Base-by-base conservation (phyloP, 2,329 filamentous ascomycete species). In the Clonostachys byssicola region DNA sequence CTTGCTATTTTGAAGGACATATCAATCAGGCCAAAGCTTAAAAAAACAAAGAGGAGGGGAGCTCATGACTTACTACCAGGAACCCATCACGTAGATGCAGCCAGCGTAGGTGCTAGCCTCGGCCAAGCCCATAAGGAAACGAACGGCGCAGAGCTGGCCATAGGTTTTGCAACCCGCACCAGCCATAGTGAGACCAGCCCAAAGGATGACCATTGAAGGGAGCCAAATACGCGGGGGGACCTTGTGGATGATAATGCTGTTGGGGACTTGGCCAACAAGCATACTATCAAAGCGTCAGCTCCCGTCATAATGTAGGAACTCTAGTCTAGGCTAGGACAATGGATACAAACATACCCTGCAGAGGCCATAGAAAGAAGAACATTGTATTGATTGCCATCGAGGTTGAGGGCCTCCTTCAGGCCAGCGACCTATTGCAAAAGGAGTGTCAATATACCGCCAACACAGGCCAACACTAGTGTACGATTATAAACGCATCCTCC, bases 181-280 rank as follows among this genome's bases (percentile, higher is more conserved):
- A 3, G 41, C 20, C 76, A 83, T 81, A 0, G 81, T 86, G 10
- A 86, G 59, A 0, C 69, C 67, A 2, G 75, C 80, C 83, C 83
- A 86, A 42, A 76, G 51, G 12, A 82, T 47, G 65, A 83, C 80
- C 71, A 80, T 81, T 10, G 67, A 56, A 0, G 80, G 80, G 53
- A 81, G 80, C 66, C 79, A 85, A 51, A 77, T 68, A 6, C 80
- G 69, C 1, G 81, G 82, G 23, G 73, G 72, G 45, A 86, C 58
- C 52, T 83, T 80, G 56, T 84, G 77, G 6, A 86, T 68, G 3
- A 78, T 78, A 5, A 83, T 57, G 49, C 78, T 80, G 41, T 72
- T 75, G 0, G 79, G 79, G 34, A 83, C 65, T 53, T 85, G 79
- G 1, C 80, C 80, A 5, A 83, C 57, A 8, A 67, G 57, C 51